phyloP scores from a whole-genome alignment of 2,329 filamentous ascomycete species.

The Furcasterigmium sp. region DNA sequence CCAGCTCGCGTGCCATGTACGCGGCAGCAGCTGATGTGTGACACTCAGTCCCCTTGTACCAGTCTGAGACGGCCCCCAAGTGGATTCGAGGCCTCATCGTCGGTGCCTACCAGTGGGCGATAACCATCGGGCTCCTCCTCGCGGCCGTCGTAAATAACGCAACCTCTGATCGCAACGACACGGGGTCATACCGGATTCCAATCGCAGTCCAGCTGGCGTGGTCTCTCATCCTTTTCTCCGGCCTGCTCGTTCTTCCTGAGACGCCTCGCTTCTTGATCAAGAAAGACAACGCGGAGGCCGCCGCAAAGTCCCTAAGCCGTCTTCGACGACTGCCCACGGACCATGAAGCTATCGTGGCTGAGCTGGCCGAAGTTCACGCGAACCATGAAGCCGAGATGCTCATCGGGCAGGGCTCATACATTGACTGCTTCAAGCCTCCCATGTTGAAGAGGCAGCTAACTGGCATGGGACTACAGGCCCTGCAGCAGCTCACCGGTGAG shows the following conservation, averaged over 20 bases:
- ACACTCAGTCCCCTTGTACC: constrained; percentile 1
- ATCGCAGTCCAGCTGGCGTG: constrained; percentile 62
- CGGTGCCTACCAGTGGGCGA: constrained; percentile 63
- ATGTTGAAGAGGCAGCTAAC: constrained; percentile 58
- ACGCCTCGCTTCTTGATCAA: constrained; percentile 69
- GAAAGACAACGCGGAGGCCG: constrained; percentile 45
- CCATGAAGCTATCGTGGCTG: constrained; percentile 52
- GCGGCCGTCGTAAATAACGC: constrained; percentile 62
- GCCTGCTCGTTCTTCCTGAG: constrained; percentile 66
- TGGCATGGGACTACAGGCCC: constrained; percentile 59
- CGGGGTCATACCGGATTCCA: constrained; percentile 58
- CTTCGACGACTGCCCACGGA: constrained; percentile 56
- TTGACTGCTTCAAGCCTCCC: constrained; percentile 47
- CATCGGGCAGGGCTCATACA: constrained; percentile 41
- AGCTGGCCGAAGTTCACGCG: constrained; percentile 58
- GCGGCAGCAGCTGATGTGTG: too few species aligned
- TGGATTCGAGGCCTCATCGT: constrained; percentile 71
- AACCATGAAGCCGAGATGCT: constrained; percentile 60
- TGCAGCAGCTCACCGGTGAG: constrained; percentile 54
- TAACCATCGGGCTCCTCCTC: constrained; percentile 64
- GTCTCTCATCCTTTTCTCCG: constrained; percentile 59
- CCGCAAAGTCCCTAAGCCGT: constrained; percentile 50
- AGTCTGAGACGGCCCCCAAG: constrained; percentile 52
- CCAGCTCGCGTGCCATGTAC: too few species aligned
- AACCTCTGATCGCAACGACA: constrained; percentile 47